Evolutionary conservation across 2,329 filamentous ascomycete genomes (phyloP).

Genomic region (Hymenoscyphus fraxineus): DNA sequence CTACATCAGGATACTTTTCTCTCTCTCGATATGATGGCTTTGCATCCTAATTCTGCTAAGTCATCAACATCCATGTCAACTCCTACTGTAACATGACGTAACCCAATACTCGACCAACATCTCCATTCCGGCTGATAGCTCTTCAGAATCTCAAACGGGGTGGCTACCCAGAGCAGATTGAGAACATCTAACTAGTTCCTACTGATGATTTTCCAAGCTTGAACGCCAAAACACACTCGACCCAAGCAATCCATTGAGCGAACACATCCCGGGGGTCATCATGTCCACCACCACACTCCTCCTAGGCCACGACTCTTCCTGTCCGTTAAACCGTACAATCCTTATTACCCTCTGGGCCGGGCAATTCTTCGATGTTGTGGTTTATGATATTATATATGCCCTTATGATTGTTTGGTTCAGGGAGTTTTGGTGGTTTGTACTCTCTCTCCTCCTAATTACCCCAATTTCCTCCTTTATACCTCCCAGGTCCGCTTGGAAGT

Average conservation of each 20-base stretch:
- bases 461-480: neutral
- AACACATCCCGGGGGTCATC: no score
- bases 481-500: neutral
- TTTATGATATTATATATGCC: neutral
- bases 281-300: neutral
- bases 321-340: neutral
- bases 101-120: no score
- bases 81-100: no score
- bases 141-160: neutral
- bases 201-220: neutral
- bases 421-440: neutral
- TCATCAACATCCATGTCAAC: no score
- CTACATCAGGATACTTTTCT: slow-evolving; percentile 1
- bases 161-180: no score
- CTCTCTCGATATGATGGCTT: neutral
- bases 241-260: no score
- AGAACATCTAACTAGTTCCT: neutral
- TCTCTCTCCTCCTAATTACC: no score
- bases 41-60: no score
- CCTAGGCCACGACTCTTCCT: neutral
- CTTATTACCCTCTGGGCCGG: slow-evolving; percentile 4
- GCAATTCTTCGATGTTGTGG: neutral
- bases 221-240: no score
- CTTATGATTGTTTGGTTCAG: neutral
- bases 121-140: no score